Base-by-base conservation (phyloP, 2,329 filamentous ascomycete genomes). In the Chaetomiaceae sp. region DNA sequence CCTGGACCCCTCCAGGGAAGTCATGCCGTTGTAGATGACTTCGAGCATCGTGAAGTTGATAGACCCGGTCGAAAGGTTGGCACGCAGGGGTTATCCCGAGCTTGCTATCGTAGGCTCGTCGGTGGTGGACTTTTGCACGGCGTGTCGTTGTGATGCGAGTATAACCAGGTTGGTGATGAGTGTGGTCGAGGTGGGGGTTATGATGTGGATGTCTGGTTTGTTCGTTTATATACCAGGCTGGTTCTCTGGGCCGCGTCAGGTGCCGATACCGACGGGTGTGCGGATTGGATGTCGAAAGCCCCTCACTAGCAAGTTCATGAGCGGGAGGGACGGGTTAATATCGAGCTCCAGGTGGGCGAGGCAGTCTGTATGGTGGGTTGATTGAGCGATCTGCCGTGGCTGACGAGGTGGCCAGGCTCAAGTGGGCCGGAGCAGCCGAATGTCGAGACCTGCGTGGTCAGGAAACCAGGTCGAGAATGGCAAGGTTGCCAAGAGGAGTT, bases 221-320 rank as follows among this genome's bases (percentile, higher is more conserved):
- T 40, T 42, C 29, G 48, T 33, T 40, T 40, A 53, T 47, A 47
- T 39, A 56, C 48, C 50, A 29, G 49, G 46, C 48, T 57, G 33
- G 50, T 54, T 47, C 53, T 48, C 27, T n/a, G 40, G 45, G 36
- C 25, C 43, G 59, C 25, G 46, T 63, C 61, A 65, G 61, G 65
- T 60, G 55, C 64, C 61, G 51, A 61, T 58, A 60, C 61, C 59
- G 58, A 55, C 51, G 50, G 61, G 46, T 55, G 58, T 48, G 46
- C 45, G 46, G 52, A 51, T 42, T 52, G 55, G 51, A 56, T 53
- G 53, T 51, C 47, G 57, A 51, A 59, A 59, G 45, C 40, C 62
- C 71, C 66, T 74, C 68, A 74, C 63, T 74, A 74, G 65, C 72
- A 66, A 71, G 66, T 60, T 70, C 71, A 73, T 74, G 61, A 65